Conservation (phyloP, 805 yeast species). For the Schizosaccharomyces cryophilus region DNA sequence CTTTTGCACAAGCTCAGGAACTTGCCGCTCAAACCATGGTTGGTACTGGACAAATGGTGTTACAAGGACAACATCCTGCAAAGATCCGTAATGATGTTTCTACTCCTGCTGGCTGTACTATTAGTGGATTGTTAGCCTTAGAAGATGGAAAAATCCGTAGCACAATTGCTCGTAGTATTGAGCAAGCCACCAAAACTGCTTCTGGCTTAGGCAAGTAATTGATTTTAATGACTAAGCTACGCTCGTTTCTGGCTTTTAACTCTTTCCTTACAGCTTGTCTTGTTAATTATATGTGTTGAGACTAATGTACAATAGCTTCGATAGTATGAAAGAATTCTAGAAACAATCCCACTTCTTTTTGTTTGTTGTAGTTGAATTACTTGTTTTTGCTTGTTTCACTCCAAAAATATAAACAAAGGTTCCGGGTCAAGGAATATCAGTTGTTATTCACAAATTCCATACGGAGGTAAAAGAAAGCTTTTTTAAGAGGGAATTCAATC, state of each 20-base stretch:
- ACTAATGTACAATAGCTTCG: no score
- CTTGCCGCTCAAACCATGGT: slow-evolving; percentile 85
- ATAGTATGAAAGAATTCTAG: no score
- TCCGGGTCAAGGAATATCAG: no score
- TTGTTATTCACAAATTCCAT: no score
- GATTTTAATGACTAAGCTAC: not conserved
- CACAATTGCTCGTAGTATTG: slow-evolving; percentile 68
- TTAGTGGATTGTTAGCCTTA: slow-evolving; percentile 77
- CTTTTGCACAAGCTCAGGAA: slow-evolving; percentile 53
- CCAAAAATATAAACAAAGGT: no score
- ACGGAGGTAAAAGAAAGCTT: no score
- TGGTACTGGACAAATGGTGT: slow-evolving; percentile 70
- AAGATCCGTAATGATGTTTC: slow-evolving; percentile 68
- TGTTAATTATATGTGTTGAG: not conserved
- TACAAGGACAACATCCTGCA: slow-evolving; percentile 67
- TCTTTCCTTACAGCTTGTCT: not conserved
- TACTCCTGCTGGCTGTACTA: slow-evolving; percentile 96
- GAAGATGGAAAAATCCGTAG: slow-evolving; percentile 79
- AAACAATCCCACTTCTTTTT: no score
- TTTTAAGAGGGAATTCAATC: no score
- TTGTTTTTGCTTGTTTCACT: no score
- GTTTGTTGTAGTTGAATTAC: no score
- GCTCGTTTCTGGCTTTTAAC: not conserved
- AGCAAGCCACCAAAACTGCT: slow-evolving; percentile 55
- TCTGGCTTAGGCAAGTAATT: slow-evolving; percentile 7